A percentile compares a stretch with the other conserved stretches of the same genome.
phyloP scores from a whole-genome alignment of 2,329 filamentous ascomycete species.

The Metarhizium guizhouense region DNA sequence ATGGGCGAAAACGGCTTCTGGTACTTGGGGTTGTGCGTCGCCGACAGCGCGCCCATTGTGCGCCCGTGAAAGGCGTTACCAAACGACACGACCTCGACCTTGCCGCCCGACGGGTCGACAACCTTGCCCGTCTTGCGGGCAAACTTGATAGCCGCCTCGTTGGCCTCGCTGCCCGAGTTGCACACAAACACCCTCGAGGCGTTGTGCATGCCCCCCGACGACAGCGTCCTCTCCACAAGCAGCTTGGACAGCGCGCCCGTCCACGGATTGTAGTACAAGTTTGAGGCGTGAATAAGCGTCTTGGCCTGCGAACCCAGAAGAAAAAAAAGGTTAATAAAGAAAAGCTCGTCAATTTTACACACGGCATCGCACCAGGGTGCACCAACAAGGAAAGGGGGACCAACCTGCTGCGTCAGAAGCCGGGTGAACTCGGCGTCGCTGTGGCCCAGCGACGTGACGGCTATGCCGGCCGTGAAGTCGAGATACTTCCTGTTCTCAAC shows the following conservation, averaged over 20 bases:
- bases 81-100: conserved; percentile 85
- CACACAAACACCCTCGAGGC: conserved; percentile 80
- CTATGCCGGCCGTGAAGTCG: conserved; percentile 93
- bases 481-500: conserved; percentile 82
- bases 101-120: conserved; percentile 59
- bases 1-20: conserved; percentile 92
- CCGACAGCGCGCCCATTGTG: conserved; percentile 91
- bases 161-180: conserved; percentile 95
- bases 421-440: conserved; percentile 70
- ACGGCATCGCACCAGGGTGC: not conserved
- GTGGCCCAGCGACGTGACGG: conserved; percentile 88
- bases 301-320: conserved; percentile 42
- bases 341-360: too few species aligned
- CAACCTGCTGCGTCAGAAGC: conserved; percentile 69
- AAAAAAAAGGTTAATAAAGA: too few species aligned
- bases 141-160: conserved; percentile 97
- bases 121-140: conserved; percentile 82
- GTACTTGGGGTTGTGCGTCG: conserved; percentile 96
- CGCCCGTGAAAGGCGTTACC: conserved; percentile 89
- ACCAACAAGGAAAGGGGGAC: conserved; percentile 4
- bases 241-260: conserved; percentile 81
- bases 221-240: conserved; percentile 70
- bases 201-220: conserved; percentile 73
- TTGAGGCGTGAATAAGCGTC: conserved; percentile 83
- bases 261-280: conserved; percentile 96